Conservation (phyloP, 148 eudicot genomes). For the Drosera capensis region DNA sequence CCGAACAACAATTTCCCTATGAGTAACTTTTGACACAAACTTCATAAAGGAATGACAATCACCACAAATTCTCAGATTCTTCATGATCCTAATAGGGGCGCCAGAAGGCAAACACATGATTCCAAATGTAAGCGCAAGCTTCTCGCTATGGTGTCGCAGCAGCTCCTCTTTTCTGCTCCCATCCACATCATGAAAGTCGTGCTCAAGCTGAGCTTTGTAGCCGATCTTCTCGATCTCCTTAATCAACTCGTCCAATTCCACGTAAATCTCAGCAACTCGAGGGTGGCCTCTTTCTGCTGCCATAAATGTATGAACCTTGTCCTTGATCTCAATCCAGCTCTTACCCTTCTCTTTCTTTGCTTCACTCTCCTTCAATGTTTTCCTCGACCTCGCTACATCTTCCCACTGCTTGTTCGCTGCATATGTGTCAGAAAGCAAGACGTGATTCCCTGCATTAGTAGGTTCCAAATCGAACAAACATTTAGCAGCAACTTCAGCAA, state of each 20-base stretch:
- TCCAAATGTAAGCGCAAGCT: slow-evolving; percentile 48
- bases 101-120: slow-evolving; percentile 39
- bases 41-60: slow-evolving; percentile 80
- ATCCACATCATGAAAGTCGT: slow-evolving; percentile 64
- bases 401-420: slow-evolving; percentile 55
- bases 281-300: slow-evolving; percentile 57
- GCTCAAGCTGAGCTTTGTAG: slow-evolving; percentile 30
- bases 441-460: slow-evolving; percentile 54
- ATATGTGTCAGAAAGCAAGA: slow-evolving; percentile 58
- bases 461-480: slow-evolving; percentile 65
- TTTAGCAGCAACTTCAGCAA: slow-evolving; percentile 66
- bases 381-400: slow-evolving; percentile 41
- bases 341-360: slow-evolving; percentile 48
- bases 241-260: slow-evolving; percentile 32
- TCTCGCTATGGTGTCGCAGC: slow-evolving; percentile 69
- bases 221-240: slow-evolving; percentile 40
- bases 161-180: slow-evolving; percentile 31
- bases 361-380: slow-evolving; percentile 39
- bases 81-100: slow-evolving; percentile 54
- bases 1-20: slow-evolving; percentile 50
- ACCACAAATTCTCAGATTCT: slow-evolving; percentile 62
- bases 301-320: slow-evolving; percentile 51
- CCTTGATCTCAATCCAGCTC: slow-evolving; percentile 62
- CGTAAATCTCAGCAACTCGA: slow-evolving; percentile 30
- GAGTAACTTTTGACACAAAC: slow-evolving; percentile 32